Evolutionary conservation across 2,329 filamentous ascomycete genomes (phyloP).

Genomic region (Zymoseptoria pseudotritici): DNA sequence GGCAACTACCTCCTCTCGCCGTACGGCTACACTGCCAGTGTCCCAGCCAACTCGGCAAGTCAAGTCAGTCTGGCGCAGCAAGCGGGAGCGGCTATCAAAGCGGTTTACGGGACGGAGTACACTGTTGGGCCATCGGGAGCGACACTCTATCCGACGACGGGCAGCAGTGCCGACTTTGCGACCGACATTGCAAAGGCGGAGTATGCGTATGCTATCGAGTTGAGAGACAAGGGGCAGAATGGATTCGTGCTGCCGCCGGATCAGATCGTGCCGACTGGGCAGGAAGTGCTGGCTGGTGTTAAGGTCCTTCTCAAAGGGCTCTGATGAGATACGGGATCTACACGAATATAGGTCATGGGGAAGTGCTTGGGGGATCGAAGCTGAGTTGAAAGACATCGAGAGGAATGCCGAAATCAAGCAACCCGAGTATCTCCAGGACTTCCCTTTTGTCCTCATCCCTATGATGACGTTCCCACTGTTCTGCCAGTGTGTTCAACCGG

Average conservation of each 20-base stretch:
- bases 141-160: slow-evolving; percentile 54
- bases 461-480: neutral
- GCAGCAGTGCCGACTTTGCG: slow-evolving; percentile 40
- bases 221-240: slow-evolving; percentile 42
- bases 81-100: slow-evolving; percentile 47
- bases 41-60: slow-evolving; percentile 39
- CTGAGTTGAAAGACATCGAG: neutral
- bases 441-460: neutral
- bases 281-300: slow-evolving; percentile 43
- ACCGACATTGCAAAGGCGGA: slow-evolving; percentile 36
- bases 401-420: neutral
- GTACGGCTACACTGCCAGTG: slow-evolving; percentile 54
- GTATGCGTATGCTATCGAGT: slow-evolving; percentile 43
- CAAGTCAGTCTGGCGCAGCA: slow-evolving; percentile 46
- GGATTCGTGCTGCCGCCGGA: slow-evolving; percentile 45
- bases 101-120: slow-evolving; percentile 44
- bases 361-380: neutral
- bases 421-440: neutral
- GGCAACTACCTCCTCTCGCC: slow-evolving; percentile 52
- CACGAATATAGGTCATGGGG: neutral
- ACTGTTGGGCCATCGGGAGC: slow-evolving; percentile 37
- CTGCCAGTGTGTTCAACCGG: neutral
- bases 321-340: neutral
- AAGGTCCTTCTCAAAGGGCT: slow-evolving; percentile 4
- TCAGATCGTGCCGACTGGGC: slow-evolving; percentile 42